Conservation (phyloP, 306 rosid species). For the Herpetospermum pedunculosum region DNA sequence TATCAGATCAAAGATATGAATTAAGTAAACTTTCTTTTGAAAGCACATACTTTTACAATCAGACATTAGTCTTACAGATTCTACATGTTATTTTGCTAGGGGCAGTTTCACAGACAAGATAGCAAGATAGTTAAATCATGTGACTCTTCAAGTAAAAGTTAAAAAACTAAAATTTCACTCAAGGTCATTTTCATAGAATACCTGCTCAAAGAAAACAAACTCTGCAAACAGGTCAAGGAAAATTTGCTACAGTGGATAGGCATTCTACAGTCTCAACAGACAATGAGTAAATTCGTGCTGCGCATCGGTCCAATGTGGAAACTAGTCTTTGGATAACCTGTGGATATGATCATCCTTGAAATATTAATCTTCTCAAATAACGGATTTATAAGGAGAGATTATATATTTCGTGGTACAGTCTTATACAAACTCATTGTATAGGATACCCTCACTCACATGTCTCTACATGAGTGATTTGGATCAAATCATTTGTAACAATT, state of each 20-base stretch:
- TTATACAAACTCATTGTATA: too few species aligned
- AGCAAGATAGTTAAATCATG: background rate
- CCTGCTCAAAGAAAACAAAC: constrained; percentile 91
- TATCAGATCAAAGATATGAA: too few species aligned
- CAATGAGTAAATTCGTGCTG: constrained; percentile 81
- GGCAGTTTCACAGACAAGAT: background rate
- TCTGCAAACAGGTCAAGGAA: constrained; percentile 84
- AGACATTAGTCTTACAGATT: background rate
- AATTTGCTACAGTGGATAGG: constrained; percentile 89
- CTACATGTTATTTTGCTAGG: background rate
- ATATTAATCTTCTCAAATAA: too few species aligned
- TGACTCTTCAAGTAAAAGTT: background rate
- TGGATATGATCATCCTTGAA: constrained; percentile 12
- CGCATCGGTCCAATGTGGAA: constrained; percentile 89
- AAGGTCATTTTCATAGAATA: constrained; percentile 11
- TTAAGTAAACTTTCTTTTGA: background rate
- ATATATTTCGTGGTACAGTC: too few species aligned
- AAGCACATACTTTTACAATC: background rate
- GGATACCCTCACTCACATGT: too few species aligned
- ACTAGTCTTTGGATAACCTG: constrained; percentile 69
- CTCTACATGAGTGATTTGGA: too few species aligned
- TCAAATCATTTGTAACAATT: too few species aligned
- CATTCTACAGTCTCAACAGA: constrained; percentile 95
- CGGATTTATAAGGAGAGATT: too few species aligned
- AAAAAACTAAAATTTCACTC: background rate